Conservation (phyloP, 2,329 filamentous ascomycete species). For the Colletotrichum tamarilloi region DNA sequence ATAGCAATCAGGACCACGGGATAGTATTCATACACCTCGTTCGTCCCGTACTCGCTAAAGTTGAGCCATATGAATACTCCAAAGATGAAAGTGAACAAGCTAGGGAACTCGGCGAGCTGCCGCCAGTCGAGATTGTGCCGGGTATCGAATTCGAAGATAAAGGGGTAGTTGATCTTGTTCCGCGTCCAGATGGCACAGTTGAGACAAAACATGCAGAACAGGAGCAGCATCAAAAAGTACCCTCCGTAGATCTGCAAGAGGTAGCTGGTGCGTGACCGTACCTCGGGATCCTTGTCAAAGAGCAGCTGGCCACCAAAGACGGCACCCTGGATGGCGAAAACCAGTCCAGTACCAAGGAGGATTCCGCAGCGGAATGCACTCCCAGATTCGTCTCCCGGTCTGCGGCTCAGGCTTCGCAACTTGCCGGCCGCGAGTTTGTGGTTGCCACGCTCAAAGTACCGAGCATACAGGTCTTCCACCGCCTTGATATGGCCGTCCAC, state of each 20-base stretch:
- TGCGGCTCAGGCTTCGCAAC: slow-evolving; percentile 77
- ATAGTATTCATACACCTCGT: slow-evolving; percentile 84
- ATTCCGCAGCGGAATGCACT: slow-evolving; percentile 72
- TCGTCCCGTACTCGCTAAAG: slow-evolving; percentile 76
- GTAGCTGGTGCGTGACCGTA: slow-evolving; percentile 70
- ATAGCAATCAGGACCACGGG: slow-evolving; percentile 82
- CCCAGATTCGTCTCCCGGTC: slow-evolving; percentile 64
- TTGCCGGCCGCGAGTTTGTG: slow-evolving; percentile 92
- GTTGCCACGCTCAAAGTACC: slow-evolving; percentile 94
- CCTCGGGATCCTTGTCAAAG: slow-evolving; percentile 56
- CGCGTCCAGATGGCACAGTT: slow-evolving; percentile 85
- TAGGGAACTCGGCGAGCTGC: slow-evolving; percentile 86
- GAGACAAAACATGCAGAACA: slow-evolving; percentile 87
- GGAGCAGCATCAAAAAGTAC: slow-evolving; percentile 84
- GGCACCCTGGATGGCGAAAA: slow-evolving; percentile 75
- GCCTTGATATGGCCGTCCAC: slow-evolving; percentile 83
- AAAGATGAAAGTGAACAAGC: slow-evolving; percentile 81
- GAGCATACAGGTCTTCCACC: slow-evolving; percentile 91
- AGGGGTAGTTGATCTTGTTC: slow-evolving; percentile 93
- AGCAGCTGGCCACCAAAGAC: slow-evolving; percentile 69
- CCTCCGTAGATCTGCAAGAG: slow-evolving; percentile 92
- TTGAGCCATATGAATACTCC: slow-evolving; percentile 91
- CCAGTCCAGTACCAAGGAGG: slow-evolving; percentile 73
- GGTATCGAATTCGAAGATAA: slow-evolving; percentile 96
- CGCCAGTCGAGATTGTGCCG: slow-evolving; percentile 90